Base-by-base conservation (phyloP, 2,329 filamentous ascomycete genomes). In the Fusarium vanettenii region DNA sequence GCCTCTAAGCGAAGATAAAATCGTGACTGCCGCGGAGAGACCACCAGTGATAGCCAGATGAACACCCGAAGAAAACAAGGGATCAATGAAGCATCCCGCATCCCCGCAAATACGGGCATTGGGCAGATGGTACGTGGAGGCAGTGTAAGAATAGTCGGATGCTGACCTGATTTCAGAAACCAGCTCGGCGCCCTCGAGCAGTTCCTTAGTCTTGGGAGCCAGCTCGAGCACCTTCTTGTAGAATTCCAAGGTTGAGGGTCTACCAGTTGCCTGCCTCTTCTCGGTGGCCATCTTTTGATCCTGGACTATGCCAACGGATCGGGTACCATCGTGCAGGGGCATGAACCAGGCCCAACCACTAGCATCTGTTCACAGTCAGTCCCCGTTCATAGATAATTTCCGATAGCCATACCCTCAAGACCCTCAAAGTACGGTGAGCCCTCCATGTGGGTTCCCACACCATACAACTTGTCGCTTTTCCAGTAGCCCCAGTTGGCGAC, bases 261-360 rank as follows among this genome's bases (percentile, higher is more conserved):
- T 39, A 8, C 67, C 79, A 9, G 72, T 39, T 6, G 74, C 76
- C 35, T 76, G 78, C 80, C 86, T 87, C 72, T 82, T 83, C 0
- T 64, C 60, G 14, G 73, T 79, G 10, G 80, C 74, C 6, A 84
- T 33, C 9, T 85, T 76, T 75, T 87, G 85, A 66, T 82, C 82
- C 71, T 79, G 78, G 6, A 87, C 85, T 8, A 87, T 75, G 14
- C 86, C 86, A 1, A 87, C 82, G 0, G 86, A 87, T 4, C 70
- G 62, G 4, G 82, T 87, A 14, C 82, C 85, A 70, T 88, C 79
- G 75, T 88, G 86, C 1, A 89, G 77, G 0, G 87, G 87, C 63
- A 89, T 88, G 57, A 80, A 79, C 87, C 87, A 89, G 16, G 69
- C 78, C 87, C 87, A 89, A 14, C 87, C 87, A 66, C 85, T 88